These are phyloP conservation scores for Debaryomyces nepalensis DNA, from an alignment of 1,139 yeast genomes.

Conservation along the genomic window DNA sequence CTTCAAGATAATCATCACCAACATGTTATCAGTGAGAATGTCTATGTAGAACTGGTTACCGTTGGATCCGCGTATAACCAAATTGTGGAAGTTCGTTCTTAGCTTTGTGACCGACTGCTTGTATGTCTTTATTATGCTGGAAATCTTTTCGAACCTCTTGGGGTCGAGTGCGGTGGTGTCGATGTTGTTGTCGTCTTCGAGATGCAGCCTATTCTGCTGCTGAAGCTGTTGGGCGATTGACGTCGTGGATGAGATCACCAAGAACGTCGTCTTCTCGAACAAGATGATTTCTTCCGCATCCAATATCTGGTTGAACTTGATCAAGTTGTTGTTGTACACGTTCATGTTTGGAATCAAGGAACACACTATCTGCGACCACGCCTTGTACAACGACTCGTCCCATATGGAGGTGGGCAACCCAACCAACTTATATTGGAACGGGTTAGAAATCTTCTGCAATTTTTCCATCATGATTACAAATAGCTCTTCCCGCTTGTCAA, in stretches of 20 bases:
- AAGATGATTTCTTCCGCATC: constrained; percentile 90
- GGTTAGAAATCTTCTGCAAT: constrained; percentile 74
- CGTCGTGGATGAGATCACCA: constrained; percentile 80
- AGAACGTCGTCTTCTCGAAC: constrained; percentile 91
- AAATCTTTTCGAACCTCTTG: constrained; percentile 90
- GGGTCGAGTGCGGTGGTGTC: constrained; percentile 61
- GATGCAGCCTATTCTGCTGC: constrained; percentile 15
- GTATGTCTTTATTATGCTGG: constrained; percentile 91
- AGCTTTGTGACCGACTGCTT: constrained; percentile 91
- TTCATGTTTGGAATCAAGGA: constrained; percentile 92
- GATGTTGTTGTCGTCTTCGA: constrained; percentile 11
- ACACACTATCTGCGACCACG: constrained; percentile 97
- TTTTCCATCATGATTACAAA: constrained; percentile 84
- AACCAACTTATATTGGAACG: constrained; percentile 75
- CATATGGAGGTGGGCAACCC: constrained; percentile 97
- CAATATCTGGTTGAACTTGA: constrained; percentile 73
- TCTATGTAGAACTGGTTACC: constrained; percentile 72
- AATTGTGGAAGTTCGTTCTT: constrained; percentile 79
- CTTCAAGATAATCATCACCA: constrained; percentile 70
- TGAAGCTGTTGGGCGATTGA: constrained; percentile 36
- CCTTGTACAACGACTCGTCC: constrained; percentile 95
- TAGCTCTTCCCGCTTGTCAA: constrained; percentile 82
- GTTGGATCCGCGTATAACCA: constrained; percentile 74
- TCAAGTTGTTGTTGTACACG: constrained; percentile 73
- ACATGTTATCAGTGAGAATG: constrained; percentile 72